Conservation (phyloP, 768 basidiomycete species). For the Leccinum rimulosum region DNA sequence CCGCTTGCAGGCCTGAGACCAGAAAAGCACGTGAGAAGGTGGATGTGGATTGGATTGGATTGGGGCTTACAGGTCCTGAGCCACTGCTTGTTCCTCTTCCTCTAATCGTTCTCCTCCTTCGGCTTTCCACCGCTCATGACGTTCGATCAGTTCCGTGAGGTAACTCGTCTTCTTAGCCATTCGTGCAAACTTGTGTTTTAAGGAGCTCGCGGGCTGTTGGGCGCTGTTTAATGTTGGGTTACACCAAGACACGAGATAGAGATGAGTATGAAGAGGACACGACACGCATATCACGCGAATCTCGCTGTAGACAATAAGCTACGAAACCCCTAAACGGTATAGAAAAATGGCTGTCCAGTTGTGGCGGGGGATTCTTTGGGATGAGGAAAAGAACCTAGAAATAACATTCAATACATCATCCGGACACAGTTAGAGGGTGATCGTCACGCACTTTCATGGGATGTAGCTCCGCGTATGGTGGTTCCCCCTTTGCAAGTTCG, state of each 20-base stretch:
- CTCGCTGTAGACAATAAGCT: constrained; percentile 86
- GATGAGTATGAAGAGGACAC: neutral
- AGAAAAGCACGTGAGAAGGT: neutral
- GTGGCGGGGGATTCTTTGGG: constrained; percentile 94
- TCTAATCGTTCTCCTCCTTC: constrained; percentile 47
- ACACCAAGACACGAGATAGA: constrained; percentile 7
- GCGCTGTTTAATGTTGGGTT: constrained; percentile 50
- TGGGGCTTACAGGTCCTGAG: constrained; percentile 60
- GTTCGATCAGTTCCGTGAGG: constrained; percentile 92
- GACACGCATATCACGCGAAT: constrained; percentile 79
- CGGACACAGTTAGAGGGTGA: neutral
- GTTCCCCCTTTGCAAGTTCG: constrained; percentile 96
- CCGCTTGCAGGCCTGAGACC: constrained; percentile 45
- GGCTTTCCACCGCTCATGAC: constrained; percentile 89
- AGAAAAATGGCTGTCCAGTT: constrained; percentile 86
- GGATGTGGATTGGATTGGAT: neutral
- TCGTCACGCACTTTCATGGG: constrained; percentile 85
- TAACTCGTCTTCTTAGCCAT: constrained; percentile 95
- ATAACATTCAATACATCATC: neutral
- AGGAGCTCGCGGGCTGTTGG: constrained; percentile 93
- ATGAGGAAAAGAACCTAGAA: constrained; percentile 92
- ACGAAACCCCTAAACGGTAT: constrained; percentile 95
- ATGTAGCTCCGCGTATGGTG: constrained; percentile 96
- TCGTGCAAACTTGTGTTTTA: constrained; percentile 93
- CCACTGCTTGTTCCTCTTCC: constrained; percentile 46